phyloP scores from a whole-genome alignment of 768 basidiomycete genomes.

The Leccinum arenicola region DNA sequence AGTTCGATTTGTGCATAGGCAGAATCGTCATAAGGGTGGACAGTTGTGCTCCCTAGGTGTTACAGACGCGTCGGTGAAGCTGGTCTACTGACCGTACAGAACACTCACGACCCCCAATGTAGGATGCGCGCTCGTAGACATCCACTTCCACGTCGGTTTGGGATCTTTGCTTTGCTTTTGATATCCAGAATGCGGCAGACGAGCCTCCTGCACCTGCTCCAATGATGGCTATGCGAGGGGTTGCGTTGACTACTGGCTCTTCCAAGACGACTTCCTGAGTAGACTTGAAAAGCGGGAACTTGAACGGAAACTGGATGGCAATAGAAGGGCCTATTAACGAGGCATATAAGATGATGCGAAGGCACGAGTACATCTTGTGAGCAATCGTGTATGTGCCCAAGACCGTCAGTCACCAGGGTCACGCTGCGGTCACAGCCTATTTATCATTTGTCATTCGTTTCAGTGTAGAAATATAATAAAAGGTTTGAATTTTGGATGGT shows the following conservation, averaged over 20 bases:
- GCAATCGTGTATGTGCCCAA: neutral
- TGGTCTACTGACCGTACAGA: neutral
- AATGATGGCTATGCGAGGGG: conserved; percentile 75
- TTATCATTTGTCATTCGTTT: neutral
- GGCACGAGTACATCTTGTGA: conserved; percentile 16
- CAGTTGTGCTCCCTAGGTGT: conserved; percentile 66
- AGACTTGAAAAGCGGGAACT: conserved; percentile 51
- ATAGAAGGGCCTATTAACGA: conserved; percentile 23
- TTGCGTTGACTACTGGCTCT: conserved; percentile 17
- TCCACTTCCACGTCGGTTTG: conserved; percentile 74
- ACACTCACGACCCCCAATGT: conserved; percentile 83
- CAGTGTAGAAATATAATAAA: neutral
- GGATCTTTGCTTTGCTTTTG: conserved; percentile 69
- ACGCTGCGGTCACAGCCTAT: neutral
- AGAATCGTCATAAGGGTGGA: conserved; percentile 65
- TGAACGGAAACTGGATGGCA: conserved; percentile 51
- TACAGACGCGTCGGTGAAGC: conserved; percentile 3
- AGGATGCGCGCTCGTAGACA: conserved; percentile 73
- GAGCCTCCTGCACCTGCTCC: conserved; percentile 89
- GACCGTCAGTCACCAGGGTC: neutral
- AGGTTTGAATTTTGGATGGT: neutral
- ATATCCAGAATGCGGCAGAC: conserved; percentile 83
- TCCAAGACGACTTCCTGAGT: conserved; percentile 23
- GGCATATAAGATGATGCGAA: conserved; percentile 15
- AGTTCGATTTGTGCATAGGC: conserved; percentile 69